Evolutionary conservation across 2,329 filamentous ascomycete genomes (phyloP).

Genomic region (Colletotrichum echinochloae): DNA sequence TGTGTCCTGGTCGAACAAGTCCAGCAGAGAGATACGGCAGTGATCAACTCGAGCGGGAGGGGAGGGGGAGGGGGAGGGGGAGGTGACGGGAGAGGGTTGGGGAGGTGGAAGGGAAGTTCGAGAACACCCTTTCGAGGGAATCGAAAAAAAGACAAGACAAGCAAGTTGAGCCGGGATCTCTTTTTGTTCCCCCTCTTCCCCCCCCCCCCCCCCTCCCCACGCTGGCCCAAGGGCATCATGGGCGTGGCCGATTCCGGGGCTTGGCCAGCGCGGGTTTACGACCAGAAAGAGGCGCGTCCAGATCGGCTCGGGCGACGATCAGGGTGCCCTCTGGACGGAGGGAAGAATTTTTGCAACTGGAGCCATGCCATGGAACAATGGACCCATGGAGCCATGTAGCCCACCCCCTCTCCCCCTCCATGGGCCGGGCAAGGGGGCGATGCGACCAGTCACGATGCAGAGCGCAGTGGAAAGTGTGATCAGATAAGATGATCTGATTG

Average conservation of each 20-base stretch:
- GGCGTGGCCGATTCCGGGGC: conserved; percentile 32
- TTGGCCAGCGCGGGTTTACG: conserved; percentile 14
- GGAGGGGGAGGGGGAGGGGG: background rate
- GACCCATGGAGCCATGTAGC: background rate
- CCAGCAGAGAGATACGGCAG: conserved; percentile 5
- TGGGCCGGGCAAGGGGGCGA: conserved; percentile 28
- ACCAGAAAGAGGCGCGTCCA: conserved; percentile 22
- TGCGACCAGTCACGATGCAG: conserved; percentile 24
- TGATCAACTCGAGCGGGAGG: background rate
- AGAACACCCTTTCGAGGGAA: background rate
- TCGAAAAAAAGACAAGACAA: background rate
- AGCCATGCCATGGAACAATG: conserved; percentile 7
- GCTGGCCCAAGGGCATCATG: too few species aligned
- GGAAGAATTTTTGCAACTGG: conserved; percentile 32
- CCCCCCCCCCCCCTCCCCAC: conserved; percentile 4
- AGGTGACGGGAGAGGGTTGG: background rate
- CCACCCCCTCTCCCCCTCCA: background rate
- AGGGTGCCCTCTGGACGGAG: conserved; percentile 18
- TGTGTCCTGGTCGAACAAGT: conserved; percentile 19
- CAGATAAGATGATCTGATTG: conserved; percentile 41
- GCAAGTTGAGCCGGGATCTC: conserved; percentile 30
- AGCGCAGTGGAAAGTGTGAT: conserved; percentile 32
- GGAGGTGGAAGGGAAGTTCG: conserved; percentile 18
- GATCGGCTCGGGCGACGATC: conserved; percentile 9
- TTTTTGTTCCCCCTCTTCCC: conserved; percentile 10